These are phyloP conservation scores for Nicotiana paniculata DNA, from an alignment of 257 asterid species.

Conservation along the genomic window DNA sequence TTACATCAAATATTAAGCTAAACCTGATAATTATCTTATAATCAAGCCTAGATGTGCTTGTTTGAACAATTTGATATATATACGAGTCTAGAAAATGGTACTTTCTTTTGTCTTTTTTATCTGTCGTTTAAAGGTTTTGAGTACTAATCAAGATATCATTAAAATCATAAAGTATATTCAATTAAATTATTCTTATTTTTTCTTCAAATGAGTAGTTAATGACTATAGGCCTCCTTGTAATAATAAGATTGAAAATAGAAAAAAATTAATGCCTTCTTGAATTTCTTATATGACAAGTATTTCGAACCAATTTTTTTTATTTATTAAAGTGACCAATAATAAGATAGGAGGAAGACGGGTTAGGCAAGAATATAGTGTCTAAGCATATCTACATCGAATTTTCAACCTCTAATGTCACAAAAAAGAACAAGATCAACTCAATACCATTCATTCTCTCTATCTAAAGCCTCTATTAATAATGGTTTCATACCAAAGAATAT, in stretches of 20 bases:
- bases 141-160: neutral
- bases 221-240: neutral
- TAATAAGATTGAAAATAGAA: neutral
- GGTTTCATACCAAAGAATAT: slow-evolving; percentile 16
- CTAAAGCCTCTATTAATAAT: neutral
- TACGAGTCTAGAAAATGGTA: neutral
- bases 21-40: neutral
- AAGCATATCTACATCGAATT: neutral
- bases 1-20: neutral
- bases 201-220: neutral
- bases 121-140: neutral
- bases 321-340: neutral
- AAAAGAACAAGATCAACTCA: neutral
- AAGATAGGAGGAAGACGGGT: neutral
- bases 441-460: neutral
- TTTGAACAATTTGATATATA: neutral
- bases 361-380: neutral
- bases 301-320: neutral
- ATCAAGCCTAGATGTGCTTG: neutral
- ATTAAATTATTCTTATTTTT: neutral
- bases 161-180: neutral
- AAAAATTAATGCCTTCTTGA: neutral
- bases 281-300: neutral
- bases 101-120: neutral
- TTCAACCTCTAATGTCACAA: neutral